Evolutionary conservation across 441 rosid species (phyloP).

Genomic region (Erysimum pusillum): DNA sequence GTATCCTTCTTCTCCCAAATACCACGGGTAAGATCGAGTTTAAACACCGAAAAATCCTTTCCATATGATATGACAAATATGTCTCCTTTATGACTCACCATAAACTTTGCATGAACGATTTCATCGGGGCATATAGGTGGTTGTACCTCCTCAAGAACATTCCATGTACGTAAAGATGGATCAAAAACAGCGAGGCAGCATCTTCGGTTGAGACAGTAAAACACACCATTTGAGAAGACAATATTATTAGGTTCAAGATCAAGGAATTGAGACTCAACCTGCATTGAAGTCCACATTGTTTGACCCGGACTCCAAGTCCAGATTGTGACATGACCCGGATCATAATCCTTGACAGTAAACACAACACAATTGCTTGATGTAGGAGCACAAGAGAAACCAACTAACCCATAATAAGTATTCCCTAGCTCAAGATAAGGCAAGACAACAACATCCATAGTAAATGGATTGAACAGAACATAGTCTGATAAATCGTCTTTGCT

Average conservation of each 20-base stretch:
- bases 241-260: conserved; percentile 24
- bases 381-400: conserved; percentile 46
- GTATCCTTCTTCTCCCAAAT: conserved; percentile 32
- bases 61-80: conserved; percentile 25
- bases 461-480: conserved; percentile 45
- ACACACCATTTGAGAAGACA: conserved; percentile 40
- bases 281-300: conserved; percentile 36
- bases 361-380: conserved; percentile 38
- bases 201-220: conserved; percentile 37
- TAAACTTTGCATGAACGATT: conserved; percentile 16
- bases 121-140: conserved; percentile 27
- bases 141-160: conserved; percentile 16
- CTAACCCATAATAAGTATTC: conserved; percentile 31
- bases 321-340: conserved; percentile 40
- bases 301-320: conserved; percentile 38
- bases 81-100: conserved; percentile 34
- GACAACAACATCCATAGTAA: conserved; percentile 34
- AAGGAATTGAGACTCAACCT: conserved; percentile 40
- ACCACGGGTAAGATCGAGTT: conserved; percentile 30
- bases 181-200: conserved; percentile 34
- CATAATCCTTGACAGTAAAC: conserved; percentile 40
- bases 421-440: conserved; percentile 39
- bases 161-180: conserved; percentile 35
- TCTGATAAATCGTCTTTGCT: conserved; percentile 32
- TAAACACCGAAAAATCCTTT: conserved; percentile 35